A percentile compares a stretch with the other conserved stretches of the same genome.
These are phyloP conservation scores for Candida broadrunensis DNA, from an alignment of 805 yeast genomes.

Conservation along the genomic window DNA sequence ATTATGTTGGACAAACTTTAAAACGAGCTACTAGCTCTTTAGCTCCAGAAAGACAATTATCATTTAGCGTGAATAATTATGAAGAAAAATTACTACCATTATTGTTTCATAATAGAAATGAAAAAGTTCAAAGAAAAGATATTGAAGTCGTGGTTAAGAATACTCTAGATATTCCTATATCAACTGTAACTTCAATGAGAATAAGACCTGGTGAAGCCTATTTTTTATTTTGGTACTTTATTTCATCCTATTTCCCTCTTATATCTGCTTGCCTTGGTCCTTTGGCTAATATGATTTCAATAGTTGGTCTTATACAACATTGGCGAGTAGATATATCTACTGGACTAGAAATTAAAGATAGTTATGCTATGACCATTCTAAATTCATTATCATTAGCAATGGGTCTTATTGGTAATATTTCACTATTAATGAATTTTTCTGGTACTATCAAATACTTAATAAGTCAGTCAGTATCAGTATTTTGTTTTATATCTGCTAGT, in stretches of 20 bases:
- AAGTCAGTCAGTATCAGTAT: slow-evolving; percentile 61
- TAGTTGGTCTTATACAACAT: slow-evolving; percentile 65
- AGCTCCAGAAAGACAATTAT: background rate
- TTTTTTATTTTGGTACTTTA: slow-evolving; percentile 56
- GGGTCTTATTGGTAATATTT: slow-evolving; percentile 66
- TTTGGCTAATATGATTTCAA: slow-evolving; percentile 67
- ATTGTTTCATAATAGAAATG: slow-evolving; percentile 4
- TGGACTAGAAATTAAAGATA: slow-evolving; percentile 26
- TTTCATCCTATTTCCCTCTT: slow-evolving; percentile 71
- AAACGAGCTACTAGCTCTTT: background rate
- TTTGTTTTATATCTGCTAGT: slow-evolving; percentile 64
- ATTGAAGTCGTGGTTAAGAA: slow-evolving; percentile 20
- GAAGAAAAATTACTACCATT: slow-evolving; percentile 17
- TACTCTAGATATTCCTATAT: slow-evolving; percentile 30
- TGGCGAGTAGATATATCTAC: slow-evolving; percentile 49
- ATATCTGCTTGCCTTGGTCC: slow-evolving; percentile 80
- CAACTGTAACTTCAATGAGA: slow-evolving; percentile 24
- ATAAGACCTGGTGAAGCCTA: slow-evolving; percentile 35
- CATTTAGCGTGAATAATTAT: slow-evolving; percentile 1
- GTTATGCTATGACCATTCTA: slow-evolving; percentile 46
- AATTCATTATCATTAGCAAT: slow-evolving; percentile 62
- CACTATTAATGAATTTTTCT: slow-evolving; percentile 69
- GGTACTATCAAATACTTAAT: slow-evolving; percentile 53
- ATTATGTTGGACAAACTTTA: too few species aligned
- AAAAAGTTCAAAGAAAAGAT: background rate